phyloP scores from a whole-genome alignment of 805 yeast genomes.

The Candida silvicultrix region DNA sequence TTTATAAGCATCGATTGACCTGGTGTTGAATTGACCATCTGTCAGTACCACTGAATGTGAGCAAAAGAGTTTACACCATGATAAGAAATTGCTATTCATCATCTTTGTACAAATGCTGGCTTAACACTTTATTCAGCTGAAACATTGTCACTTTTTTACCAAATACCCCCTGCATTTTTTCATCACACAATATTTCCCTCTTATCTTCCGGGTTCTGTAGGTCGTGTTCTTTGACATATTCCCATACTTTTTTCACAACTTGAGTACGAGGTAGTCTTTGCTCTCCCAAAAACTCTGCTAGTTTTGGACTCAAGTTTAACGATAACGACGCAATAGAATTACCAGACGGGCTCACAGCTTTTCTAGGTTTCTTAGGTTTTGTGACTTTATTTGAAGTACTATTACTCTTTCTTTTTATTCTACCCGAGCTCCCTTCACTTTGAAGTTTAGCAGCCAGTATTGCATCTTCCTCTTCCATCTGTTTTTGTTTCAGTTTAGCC shows the following conservation, averaged over 20 bases:
- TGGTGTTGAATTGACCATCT: no score
- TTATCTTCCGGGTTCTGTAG: conserved; percentile 65
- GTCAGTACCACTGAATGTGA: no score
- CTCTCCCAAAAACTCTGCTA: conserved; percentile 43
- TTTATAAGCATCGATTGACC: no score
- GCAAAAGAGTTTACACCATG: no score
- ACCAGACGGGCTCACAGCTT: conserved; percentile 22
- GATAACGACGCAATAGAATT: conserved; percentile 33
- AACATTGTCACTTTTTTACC: conserved; percentile 57
- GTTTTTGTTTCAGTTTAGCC: conserved; percentile 23
- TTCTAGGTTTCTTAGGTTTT: conserved; percentile 13
- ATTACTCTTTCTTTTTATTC: conserved; percentile 10
- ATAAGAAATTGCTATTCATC: no score
- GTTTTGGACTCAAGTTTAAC: conserved; percentile 41
- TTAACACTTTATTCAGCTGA: conserved; percentile 47
- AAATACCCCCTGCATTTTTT: conserved; percentile 46
- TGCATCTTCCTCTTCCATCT: conserved; percentile 43
- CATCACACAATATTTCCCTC: conserved; percentile 62
- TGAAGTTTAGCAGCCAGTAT: conserved; percentile 45
- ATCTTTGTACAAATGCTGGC: conserved; percentile 41
- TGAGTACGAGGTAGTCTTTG: conserved; percentile 54
- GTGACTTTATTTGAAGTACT: conserved; percentile 4
- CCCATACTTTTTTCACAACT: conserved; percentile 67
- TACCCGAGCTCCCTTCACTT: conserved; percentile 14
- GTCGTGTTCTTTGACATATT: conserved; percentile 52